These are phyloP conservation scores for Solanum neorickii DNA, from an alignment of 257 asterid genomes.

Conservation along the genomic window DNA sequence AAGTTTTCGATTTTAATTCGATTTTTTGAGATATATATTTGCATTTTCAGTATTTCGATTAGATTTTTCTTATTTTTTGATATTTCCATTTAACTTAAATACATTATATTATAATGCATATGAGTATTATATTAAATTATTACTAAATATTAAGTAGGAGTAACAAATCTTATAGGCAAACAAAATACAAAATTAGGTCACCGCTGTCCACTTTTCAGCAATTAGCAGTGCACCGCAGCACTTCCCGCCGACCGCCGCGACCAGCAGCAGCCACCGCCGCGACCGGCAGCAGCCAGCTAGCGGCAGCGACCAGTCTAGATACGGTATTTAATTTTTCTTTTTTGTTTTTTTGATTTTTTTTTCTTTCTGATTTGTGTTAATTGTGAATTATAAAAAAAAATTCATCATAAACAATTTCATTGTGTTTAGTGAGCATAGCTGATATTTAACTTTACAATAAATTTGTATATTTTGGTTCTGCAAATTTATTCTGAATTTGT, in stretches of 20 bases:
- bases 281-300: too few relatives aligned
- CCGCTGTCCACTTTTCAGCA: not conserved
- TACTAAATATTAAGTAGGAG: too few relatives aligned
- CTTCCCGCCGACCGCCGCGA: not conserved
- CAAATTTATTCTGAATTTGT: not conserved
- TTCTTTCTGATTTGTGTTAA: not conserved
- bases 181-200: not conserved
- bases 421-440: not conserved
- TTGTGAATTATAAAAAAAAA: not conserved
- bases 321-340: not conserved
- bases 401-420: not conserved
- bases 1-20: fast-evolving
- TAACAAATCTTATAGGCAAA: not conserved
- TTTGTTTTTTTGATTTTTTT: not conserved
- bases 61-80: fast-evolving
- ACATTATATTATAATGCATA: too few relatives aligned
- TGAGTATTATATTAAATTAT: too few relatives aligned
- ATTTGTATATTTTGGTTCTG: not conserved
- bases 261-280: too few relatives aligned
- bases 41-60: too few relatives aligned
- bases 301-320: not conserved
- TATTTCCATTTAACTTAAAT: too few relatives aligned
- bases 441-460: not conserved
- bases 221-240: not conserved
- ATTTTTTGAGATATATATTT: too few relatives aligned